These are phyloP conservation scores for Nannochloris sp. DNA, from an alignment of 139 green algal species.

Conservation along the genomic window DNA sequence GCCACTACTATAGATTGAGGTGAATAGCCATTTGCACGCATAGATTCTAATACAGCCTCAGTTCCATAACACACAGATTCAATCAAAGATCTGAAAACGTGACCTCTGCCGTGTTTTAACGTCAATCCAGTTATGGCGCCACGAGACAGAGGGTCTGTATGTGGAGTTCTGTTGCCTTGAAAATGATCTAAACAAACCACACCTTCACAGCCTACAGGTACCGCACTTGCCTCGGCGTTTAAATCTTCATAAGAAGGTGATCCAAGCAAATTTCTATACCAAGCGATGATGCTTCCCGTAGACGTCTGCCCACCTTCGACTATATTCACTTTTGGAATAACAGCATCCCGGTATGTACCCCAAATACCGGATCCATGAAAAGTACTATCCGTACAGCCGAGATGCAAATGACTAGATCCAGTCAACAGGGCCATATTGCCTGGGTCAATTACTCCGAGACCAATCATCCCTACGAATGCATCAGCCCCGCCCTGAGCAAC, in stretches of 20 bases:
- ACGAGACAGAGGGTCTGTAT: conserved; percentile 65
- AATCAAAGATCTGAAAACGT: conserved; percentile 65
- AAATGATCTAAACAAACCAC: conserved; percentile 74
- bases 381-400: conserved; percentile 45
- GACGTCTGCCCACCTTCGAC: conserved; percentile 77
- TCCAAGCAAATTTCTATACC: conserved; percentile 18
- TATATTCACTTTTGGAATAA: conserved; percentile 58
- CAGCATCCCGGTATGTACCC: conserved; percentile 56
- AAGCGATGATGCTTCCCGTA: conserved; percentile 54
- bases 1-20: conserved; percentile 45
- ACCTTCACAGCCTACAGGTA: conserved; percentile 64
- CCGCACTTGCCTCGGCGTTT: conserved; percentile 43
- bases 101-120: conserved; percentile 53
- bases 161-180: conserved; percentile 74
- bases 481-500: conserved; percentile 66
- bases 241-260: conserved; percentile 41
- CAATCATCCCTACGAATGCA: conserved; percentile 74
- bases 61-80: conserved; percentile 67
- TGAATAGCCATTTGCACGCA: conserved; percentile 38
- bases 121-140: conserved; percentile 66
- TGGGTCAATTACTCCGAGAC: conserved; percentile 55
- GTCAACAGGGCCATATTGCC: conserved; percentile 76
- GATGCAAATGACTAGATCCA: conserved; percentile 70
- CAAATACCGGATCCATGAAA: conserved; percentile 63
- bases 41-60: conserved; percentile 59